A percentile compares a stretch with the other conserved stretches of the same genome.
phyloP scores from a whole-genome alignment of 805 yeast genomes.

The Yarrowia bubula region DNA sequence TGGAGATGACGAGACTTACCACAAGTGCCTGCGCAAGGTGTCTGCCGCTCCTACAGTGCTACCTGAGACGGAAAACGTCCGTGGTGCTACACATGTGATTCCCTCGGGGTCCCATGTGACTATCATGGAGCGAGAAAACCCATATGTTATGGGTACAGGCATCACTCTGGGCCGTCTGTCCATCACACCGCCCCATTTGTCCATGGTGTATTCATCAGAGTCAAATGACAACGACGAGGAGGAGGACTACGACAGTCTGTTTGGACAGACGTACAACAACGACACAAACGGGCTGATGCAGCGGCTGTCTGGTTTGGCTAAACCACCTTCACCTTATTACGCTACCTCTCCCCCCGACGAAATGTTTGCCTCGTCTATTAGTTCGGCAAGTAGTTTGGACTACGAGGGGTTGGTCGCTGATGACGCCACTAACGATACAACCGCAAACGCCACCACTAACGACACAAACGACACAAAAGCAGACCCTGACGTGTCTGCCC shows the following conservation, averaged over 20 bases:
- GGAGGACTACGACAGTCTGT: constrained; percentile 18
- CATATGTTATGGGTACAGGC: constrained; percentile 24
- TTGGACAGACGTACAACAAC: constrained; percentile 20
- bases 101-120: constrained; percentile 16
- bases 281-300: constrained; percentile 9
- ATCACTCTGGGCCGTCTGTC: constrained; percentile 19
- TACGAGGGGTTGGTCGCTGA: constrained; percentile 2
- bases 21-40: background rate
- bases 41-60: background rate
- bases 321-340: background rate
- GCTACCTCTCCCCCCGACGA: constrained; percentile 16
- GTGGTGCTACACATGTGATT: constrained; percentile 7
- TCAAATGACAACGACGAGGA: constrained; percentile 15
- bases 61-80: background rate
- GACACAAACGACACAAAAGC: background rate
- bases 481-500: too few relatives aligned
- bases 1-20: constrained; percentile 10
- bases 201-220: constrained; percentile 13
- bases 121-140: constrained; percentile 12
- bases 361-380: constrained; percentile 1
- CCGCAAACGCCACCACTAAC: background rate
- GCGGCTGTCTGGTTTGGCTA: constrained; percentile 3
- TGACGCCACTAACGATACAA: background rate
- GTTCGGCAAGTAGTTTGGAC: constrained; percentile 12
- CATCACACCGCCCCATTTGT: constrained; percentile 21